Base-by-base conservation (phyloP, 352 stramenopile genomes). In the Phytophthora pini region DNA sequence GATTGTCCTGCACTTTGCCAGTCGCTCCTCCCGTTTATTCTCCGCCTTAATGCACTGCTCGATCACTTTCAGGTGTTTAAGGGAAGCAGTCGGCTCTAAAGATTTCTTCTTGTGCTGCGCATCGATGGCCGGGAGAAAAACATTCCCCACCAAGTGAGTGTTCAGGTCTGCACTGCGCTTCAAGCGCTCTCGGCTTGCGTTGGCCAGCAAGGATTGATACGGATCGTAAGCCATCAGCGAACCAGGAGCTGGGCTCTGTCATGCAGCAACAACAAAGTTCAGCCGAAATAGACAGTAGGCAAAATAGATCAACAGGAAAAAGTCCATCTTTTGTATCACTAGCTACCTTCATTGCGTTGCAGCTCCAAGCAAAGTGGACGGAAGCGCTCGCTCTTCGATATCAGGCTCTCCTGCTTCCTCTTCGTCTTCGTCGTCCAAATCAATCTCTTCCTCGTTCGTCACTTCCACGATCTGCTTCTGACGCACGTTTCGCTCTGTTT, bases 391-490 rank as follows among this genome's bases (percentile, higher is more conserved):
- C 70, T 94, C 75, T 65, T 90, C 82, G 39, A 90, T 68, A 6
- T 87, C 72, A 2, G 52, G 27, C 26, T 74, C 68, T 46, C 56
- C 56, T 52, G 11, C 58, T 12, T 87, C 74, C 15, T 89, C 79
- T 1, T 89, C 75, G 10, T 87, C 85, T 60, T 96, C 85, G 47
- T 97, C 89, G 50, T 98, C 94, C 46, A 98, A 74, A 47, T 98
- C 92, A 59, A 98, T 98, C 58, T 98, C 94, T 81, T 98, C 92
- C 58, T 93, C 88, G 53, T 94, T 95, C 17, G 66, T 53, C 47
- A 93, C 76, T 29, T 87, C 77, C 24, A 95, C 87, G 12, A 87
- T 76, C 24, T 84, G 76, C 32, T 89, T 92, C 38, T 94, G 89
- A n/a, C 91, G 89, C 27, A 90, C 76, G 34, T 89, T 87, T 51